Evolutionary conservation across 2,329 filamentous ascomycete species (phyloP).

Genomic region (Neurospora sp.): DNA sequence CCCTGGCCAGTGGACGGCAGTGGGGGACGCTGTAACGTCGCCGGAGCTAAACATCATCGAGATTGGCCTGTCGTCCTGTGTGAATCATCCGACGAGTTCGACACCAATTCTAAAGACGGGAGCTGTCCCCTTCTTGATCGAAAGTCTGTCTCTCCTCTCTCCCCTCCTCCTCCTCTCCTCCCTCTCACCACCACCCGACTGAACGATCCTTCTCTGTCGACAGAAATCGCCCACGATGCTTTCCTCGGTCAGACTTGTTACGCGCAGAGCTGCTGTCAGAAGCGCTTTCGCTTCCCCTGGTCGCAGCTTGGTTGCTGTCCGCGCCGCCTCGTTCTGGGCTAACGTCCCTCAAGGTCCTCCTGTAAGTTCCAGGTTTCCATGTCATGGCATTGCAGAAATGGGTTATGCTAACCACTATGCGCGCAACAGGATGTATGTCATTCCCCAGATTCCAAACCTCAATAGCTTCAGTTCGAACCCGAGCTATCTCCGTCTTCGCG

Average conservation of each 20-base stretch:
- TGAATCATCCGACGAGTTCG: conserved; percentile 1
- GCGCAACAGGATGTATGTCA: conserved; percentile 16
- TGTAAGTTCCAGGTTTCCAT: conserved; percentile 54
- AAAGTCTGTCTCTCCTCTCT: background rate
- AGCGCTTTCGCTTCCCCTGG: conserved; percentile 23
- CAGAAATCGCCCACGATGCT: conserved; percentile 35
- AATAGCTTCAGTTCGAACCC: background rate
- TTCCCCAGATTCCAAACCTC: background rate
- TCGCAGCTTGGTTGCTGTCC: conserved; percentile 32
- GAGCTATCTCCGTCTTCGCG: background rate
- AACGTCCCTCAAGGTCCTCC: conserved; percentile 90
- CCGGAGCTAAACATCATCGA: conserved; percentile 3
- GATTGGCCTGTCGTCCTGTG: conserved; percentile 3
- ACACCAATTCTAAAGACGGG: background rate
- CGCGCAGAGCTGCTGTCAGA: conserved; percentile 37
- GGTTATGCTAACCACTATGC: conserved; percentile 9
- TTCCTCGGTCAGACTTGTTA: conserved; percentile 43
- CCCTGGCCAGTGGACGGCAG: background rate
- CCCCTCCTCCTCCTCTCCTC: background rate
- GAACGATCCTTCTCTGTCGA: background rate
- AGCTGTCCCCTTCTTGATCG: background rate
- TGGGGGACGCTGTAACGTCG: background rate
- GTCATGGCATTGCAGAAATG: background rate
- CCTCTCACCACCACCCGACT: background rate
- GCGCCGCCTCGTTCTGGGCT: conserved; percentile 73